A percentile compares a stretch with the other conserved stretches of the same genome.
Evolutionary conservation across 345 rosid genomes (phyloP).

Genomic region (Triadica sebifera): DNA sequence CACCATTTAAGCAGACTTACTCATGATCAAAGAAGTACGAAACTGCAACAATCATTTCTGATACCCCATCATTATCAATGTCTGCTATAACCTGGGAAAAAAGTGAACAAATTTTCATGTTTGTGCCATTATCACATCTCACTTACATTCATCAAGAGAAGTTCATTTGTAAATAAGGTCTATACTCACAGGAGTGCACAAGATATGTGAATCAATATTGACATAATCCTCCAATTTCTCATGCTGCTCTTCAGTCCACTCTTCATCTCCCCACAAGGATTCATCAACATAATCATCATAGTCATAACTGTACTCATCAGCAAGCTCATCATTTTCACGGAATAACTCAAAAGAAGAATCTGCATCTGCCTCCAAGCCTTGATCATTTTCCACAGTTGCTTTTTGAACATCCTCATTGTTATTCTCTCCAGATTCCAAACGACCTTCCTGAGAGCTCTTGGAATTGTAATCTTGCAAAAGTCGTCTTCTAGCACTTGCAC

Average conservation of each 20-base stretch:
- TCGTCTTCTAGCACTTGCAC: constrained; percentile 59
- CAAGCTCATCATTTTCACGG: constrained; percentile 86
- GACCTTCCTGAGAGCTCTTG: constrained; percentile 43
- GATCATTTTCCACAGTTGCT: constrained; percentile 84
- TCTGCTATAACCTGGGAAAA: constrained; percentile 85
- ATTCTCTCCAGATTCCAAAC: constrained; percentile 46
- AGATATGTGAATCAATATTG: constrained; percentile 82
- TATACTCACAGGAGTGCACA: constrained; percentile 89
- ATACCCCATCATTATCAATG: constrained; percentile 91
- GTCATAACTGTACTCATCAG: constrained; percentile 84
- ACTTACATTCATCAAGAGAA: constrained; percentile 11
- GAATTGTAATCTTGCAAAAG: constrained; percentile 68
- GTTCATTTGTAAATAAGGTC: constrained; percentile 22
- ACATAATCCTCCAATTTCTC: constrained; percentile 89
- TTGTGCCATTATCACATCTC: constrained; percentile 8
- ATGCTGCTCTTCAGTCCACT: constrained; percentile 82
- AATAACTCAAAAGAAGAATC: constrained; percentile 88
- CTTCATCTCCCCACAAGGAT: constrained; percentile 94
- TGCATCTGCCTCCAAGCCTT: constrained; percentile 79
- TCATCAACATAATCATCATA: constrained; percentile 93
- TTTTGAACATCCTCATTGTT: constrained; percentile 39
- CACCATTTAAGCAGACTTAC: constrained; percentile 49
- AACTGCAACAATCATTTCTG: constrained; percentile 92
- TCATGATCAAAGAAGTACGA: constrained; percentile 97
- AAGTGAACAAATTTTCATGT: constrained; percentile 20